Percentiles rank a stretch among this genome's conserved stretches.
phyloP scores from a whole-genome alignment of 495 filamentous ascomycete species.

The Friedmanniomyces endolithicus region DNA sequence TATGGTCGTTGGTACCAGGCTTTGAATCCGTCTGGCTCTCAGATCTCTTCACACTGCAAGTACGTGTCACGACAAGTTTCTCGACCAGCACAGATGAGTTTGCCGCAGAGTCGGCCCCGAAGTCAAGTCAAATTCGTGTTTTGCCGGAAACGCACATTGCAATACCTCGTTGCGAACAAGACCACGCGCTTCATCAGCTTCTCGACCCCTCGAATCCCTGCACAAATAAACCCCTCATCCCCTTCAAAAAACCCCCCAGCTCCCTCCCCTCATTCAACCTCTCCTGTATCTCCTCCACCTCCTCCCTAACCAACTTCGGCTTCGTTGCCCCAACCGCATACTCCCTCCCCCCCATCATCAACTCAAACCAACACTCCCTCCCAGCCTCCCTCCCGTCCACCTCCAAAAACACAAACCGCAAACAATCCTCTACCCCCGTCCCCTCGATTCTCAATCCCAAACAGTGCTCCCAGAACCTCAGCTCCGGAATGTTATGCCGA shows the following conservation, averaged over 20 bases:
- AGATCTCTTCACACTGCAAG: too few relatives aligned
- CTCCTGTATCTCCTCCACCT: constrained; percentile 61
- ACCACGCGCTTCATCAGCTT: background rate
- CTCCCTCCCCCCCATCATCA: constrained; percentile 66
- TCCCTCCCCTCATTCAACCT: constrained; percentile 72
- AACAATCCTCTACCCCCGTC: constrained; percentile 60
- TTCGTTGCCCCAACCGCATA: constrained; percentile 67
- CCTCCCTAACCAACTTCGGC: constrained; percentile 62
- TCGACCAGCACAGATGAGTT: too few relatives aligned
- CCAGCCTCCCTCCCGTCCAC: constrained; percentile 79
- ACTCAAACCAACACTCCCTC: constrained; percentile 84
- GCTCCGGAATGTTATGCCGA: constrained; percentile 75
- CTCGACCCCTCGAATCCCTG: constrained; percentile 29
- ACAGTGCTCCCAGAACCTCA: constrained; percentile 90
- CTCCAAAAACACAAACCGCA: constrained; percentile 89
- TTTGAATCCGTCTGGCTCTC: too few relatives aligned
- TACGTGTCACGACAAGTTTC: too few relatives aligned
- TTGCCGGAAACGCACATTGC: too few relatives aligned
- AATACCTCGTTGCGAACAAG: too few relatives aligned
- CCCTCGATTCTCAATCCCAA: constrained; percentile 73
- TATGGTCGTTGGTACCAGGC: too few relatives aligned
- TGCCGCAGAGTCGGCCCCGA: too few relatives aligned
- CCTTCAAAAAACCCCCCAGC: constrained; percentile 68
- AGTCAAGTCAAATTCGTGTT: too few relatives aligned
- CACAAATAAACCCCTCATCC: constrained; percentile 80